Percentiles rank a stretch among this genome's conserved stretches.
Evolutionary conservation across 805 yeast genomes (phyloP).

Genomic region (Helenozyma baotianmanensis): DNA sequence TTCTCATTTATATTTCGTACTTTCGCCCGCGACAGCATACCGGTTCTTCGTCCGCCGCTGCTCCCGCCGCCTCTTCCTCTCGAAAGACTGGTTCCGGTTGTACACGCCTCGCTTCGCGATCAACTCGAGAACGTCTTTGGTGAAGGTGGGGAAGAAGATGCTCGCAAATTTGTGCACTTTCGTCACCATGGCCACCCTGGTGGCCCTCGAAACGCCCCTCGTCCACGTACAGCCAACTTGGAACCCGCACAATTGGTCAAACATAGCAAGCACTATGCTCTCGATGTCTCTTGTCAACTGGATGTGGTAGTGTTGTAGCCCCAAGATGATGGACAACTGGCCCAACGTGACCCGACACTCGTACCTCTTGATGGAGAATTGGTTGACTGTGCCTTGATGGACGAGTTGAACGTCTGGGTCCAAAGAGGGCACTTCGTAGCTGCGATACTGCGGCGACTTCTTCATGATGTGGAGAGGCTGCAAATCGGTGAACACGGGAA

Average conservation of each 20-base stretch:
- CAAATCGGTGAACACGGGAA: constrained; percentile 8
- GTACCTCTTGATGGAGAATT: constrained; percentile 7
- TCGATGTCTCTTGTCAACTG: constrained; percentile 57
- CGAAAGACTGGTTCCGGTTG: constrained; percentile 17
- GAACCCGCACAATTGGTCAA: constrained; percentile 58
- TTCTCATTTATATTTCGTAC: not conserved
- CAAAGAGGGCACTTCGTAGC: not conserved
- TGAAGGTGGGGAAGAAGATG: constrained; percentile 45
- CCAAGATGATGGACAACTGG: constrained; percentile 10
- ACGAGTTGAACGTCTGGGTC: constrained; percentile 1
- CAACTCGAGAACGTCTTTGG: constrained; percentile 55
- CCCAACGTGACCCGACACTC: constrained; percentile 11
- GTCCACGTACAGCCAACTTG: constrained; percentile 83
- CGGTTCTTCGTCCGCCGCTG: too few relatives aligned
- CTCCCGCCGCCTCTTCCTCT: too few relatives aligned
- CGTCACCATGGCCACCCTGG: constrained; percentile 46
- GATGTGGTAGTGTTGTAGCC: constrained; percentile 25
- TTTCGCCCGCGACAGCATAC: not conserved
- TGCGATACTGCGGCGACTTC: constrained; percentile 3
- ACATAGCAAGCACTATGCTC: constrained; percentile 45
- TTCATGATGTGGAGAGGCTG: constrained; percentile 4
- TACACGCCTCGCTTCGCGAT: constrained; percentile 67
- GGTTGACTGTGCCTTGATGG: too few relatives aligned
- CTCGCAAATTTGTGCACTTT: constrained; percentile 46
- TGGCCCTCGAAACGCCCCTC: constrained; percentile 60